Base-by-base conservation (phyloP, 805 yeast species). In the Saccharomycopsis javanensis region DNA sequence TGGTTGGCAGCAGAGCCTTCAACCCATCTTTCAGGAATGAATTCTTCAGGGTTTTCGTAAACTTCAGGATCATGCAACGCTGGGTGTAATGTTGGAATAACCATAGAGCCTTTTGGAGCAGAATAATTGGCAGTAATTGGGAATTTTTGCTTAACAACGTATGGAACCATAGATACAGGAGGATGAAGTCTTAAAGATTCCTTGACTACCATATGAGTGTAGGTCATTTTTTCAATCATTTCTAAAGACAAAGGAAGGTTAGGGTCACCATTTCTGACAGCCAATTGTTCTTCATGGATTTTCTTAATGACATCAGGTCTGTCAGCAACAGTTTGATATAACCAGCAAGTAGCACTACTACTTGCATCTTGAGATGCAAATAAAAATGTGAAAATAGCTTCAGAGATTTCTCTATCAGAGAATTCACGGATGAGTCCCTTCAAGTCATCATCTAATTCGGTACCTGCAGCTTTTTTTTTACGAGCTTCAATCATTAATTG, bases 281-380 rank as follows among this genome's bases (percentile, higher is more conserved):
- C 73, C 65, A 91, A 70, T 76, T 94, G 99, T 73, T 94, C 99
- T 71, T 87, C 88, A 74, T 98, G 86, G 62, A 94, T 80, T 72
- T 91, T 91, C 45, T 72, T 77, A 70, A 82, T 81, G 59, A 94
- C 85, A 63, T 94, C 98, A 45, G 97, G 97, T 67, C 97, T 82
- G 71, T 94, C 99, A 60, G 97, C 91, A 57, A 90, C 84, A 65
- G 90, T 81, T 77, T 94, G 99, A 82, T 92, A 94, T 67, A 94
- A 78, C 99, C 99, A 94, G 72, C 98, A 92, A 62, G 97, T 94
- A 64, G 95, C 83, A 3, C 97, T 88, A 1, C 97, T 90, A 6
- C 97, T 87, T 25, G 99, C 99, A 73, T 94, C 99, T 74, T 94
- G 99, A 4, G 97, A 87, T 5, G 99, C 99, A 71, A 94, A 94